phyloP scores from a whole-genome alignment of 179 eudicot genomes.

The Spinacia oleracea region DNA sequence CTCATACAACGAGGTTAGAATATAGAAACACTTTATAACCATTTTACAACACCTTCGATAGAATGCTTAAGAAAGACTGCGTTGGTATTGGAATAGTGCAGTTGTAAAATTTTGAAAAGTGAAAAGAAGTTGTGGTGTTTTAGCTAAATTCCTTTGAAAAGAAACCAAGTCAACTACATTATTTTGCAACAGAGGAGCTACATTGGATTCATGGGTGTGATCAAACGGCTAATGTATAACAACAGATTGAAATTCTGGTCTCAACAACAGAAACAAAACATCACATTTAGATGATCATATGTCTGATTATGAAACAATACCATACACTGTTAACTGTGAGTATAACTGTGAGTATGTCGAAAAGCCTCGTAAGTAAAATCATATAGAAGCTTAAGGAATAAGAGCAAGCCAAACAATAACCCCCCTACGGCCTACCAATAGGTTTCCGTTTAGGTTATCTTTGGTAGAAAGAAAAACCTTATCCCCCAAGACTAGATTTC shows the following conservation, averaged over 20 bases:
- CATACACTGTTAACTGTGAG: neutral
- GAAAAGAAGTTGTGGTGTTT: neutral
- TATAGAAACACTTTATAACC: no score
- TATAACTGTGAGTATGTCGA: neutral
- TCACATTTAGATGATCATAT: neutral
- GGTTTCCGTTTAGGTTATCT: no score
- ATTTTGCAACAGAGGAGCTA: neutral
- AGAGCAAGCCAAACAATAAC: neutral
- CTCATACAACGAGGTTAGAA: neutral
- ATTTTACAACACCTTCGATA: no score
- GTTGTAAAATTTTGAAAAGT: neutral
- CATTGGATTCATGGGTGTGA: neutral
- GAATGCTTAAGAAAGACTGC: neutral
- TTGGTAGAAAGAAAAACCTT: no score
- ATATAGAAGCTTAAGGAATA: neutral
- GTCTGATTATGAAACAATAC: neutral
- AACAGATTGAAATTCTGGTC: neutral
- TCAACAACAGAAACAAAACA: neutral
- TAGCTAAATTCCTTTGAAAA: neutral
- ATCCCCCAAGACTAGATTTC: no score
- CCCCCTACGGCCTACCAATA: neutral
- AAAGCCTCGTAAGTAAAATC: neutral
- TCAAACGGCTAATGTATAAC: neutral
- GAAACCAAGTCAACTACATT: neutral
- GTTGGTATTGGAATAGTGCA: neutral